Percentiles rank a stretch among this genome's conserved stretches.
Evolutionary conservation across 106 monocot species (phyloP).

Genomic region (Amphibolis antarctica): DNA sequence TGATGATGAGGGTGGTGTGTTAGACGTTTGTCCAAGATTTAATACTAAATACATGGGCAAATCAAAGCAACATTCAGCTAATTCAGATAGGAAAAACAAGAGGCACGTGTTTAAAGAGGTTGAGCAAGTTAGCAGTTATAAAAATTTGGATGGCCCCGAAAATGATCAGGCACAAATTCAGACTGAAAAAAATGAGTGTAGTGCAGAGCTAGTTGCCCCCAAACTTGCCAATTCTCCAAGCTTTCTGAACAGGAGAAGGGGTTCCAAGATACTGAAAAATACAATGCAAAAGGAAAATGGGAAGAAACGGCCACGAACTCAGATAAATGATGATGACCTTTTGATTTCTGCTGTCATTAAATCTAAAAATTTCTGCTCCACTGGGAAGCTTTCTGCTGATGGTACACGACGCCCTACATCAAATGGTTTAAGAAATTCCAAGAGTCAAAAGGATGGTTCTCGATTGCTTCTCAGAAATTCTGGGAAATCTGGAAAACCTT

Average conservation of each 20-base stretch:
- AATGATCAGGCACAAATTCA: neutral
- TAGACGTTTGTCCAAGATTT: slow-evolving; percentile 9
- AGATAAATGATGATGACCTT: slow-evolving; percentile 76
- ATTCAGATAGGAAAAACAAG: slow-evolving; percentile 4
- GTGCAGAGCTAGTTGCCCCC: neutral
- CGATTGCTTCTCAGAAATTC: slow-evolving; percentile 31
- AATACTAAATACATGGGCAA: slow-evolving; percentile 17
- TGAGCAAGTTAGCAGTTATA: slow-evolving; percentile 8
- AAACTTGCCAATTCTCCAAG: slow-evolving; percentile 4
- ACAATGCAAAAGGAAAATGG: slow-evolving; percentile 22
- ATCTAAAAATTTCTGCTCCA: slow-evolving; percentile 37
- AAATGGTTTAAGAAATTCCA: slow-evolving; percentile 31
- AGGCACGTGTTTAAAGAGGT: slow-evolving; percentile 5
- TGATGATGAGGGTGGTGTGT: neutral
- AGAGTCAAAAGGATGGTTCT: slow-evolving; percentile 24
- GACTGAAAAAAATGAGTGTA: neutral
- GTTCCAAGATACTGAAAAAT: slow-evolving; percentile 15
- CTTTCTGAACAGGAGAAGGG: slow-evolving; percentile 9
- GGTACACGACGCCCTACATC: slow-evolving; percentile 12
- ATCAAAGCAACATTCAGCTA: slow-evolving; percentile 19
- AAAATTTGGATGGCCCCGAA: neutral
- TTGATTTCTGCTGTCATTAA: slow-evolving; percentile 65
- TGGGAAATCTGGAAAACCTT: slow-evolving; percentile 34
- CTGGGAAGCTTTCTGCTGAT: slow-evolving; percentile 16
- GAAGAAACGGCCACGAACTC: slow-evolving; percentile 31